Percentiles rank a stretch among this genome's conserved stretches.
These are phyloP conservation scores for Endothia cerciana DNA, from an alignment of 2,329 filamentous ascomycete species.

Conservation along the genomic window DNA sequence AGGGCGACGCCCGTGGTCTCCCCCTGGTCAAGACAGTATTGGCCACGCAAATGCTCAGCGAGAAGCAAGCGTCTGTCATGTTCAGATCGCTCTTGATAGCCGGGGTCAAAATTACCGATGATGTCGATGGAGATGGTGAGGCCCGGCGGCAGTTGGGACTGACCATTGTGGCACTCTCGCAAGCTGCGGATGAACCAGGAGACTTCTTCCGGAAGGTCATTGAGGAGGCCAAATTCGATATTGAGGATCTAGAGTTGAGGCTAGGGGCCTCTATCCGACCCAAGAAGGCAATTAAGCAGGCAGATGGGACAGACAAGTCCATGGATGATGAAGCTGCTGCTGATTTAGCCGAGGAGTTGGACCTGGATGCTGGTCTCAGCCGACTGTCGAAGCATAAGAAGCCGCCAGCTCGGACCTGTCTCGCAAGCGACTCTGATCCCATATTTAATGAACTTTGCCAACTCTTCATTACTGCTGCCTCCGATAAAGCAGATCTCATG, in stretches of 20 bases:
- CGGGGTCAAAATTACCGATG: constrained; percentile 60
- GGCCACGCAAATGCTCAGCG: constrained; percentile 61
- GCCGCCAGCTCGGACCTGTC: constrained; percentile 49
- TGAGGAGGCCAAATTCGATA: constrained; percentile 69
- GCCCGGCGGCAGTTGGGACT: constrained; percentile 68
- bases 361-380: constrained; percentile 45
- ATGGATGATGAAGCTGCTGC: constrained; percentile 46
- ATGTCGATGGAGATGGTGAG: constrained; percentile 56
- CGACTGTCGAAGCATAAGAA: constrained; percentile 40
- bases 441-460: constrained; percentile 63
- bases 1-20: constrained; percentile 60
- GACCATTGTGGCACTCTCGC: constrained; percentile 68
- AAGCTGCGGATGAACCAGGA: constrained; percentile 60
- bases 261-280: constrained; percentile 72
- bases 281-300: constrained; percentile 41
- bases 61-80: constrained; percentile 65
- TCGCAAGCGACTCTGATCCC: constrained; percentile 53
- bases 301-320: constrained; percentile 51
- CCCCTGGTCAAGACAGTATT: constrained; percentile 65
- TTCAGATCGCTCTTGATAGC: constrained; percentile 68
- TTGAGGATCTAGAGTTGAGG: constrained; percentile 75
- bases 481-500: constrained; percentile 47
- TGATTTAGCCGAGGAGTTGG: constrained; percentile 38
- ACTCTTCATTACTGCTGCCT: constrained; percentile 59
- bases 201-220: constrained; percentile 70